Conservation (phyloP, 2,329 filamentous ascomycete genomes). For the Cadophora malorum region DNA sequence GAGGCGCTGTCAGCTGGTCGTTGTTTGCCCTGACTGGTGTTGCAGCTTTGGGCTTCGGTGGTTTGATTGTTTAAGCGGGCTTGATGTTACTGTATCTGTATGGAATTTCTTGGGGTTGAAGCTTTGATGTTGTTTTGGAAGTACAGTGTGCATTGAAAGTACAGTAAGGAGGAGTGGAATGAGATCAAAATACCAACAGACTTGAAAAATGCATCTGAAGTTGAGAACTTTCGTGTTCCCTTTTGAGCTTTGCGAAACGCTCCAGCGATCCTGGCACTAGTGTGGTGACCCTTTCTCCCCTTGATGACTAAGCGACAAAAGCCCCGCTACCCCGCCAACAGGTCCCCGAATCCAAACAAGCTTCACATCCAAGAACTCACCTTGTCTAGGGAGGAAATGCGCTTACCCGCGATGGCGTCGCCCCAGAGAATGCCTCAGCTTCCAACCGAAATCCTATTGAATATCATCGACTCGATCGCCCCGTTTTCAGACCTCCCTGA, state of each 20-base stretch:
- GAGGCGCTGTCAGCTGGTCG: conserved; percentile 29
- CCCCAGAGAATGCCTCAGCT: not conserved
- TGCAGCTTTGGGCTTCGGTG: conserved; percentile 29
- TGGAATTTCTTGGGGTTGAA: conserved; percentile 3
- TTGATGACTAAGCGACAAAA: conserved; percentile 1
- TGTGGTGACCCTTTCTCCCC: no score
- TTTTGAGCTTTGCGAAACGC: not conserved
- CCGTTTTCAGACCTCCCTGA: conserved; percentile 9
- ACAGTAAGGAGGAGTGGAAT: not conserved
- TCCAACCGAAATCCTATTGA: conserved; percentile 27
- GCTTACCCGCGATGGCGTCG: not conserved
- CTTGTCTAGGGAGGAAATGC: not conserved
- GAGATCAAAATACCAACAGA: not conserved
- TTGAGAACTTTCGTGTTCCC: not conserved
- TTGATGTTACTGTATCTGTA: not conserved
- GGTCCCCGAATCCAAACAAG: not conserved
- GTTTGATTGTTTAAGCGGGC: conserved; percentile 26
- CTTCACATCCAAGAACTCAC: not conserved
- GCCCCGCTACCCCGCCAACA: conserved; percentile 8
- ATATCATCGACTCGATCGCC: conserved; percentile 26
- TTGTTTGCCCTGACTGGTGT: conserved; percentile 25
- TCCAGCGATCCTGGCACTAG: no score
- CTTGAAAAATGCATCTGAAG: not conserved
- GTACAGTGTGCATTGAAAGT: not conserved
- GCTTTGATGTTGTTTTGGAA: not conserved